Evolutionary conservation across 768 basidiomycete genomes (phyloP).

Genomic region (Erythrobasidium yunnanense): DNA sequence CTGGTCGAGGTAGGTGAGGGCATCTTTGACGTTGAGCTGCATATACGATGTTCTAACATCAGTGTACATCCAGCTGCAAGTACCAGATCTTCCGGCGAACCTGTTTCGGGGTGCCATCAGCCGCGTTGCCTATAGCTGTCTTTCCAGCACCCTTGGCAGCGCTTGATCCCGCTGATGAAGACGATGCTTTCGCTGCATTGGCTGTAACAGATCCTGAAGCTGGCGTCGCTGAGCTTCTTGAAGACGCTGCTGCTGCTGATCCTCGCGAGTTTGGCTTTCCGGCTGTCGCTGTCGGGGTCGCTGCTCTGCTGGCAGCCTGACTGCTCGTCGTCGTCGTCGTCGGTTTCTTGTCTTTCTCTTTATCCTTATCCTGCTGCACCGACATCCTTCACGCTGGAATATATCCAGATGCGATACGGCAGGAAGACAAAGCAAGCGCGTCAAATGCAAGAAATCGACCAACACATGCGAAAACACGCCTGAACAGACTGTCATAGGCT

Average conservation of each 20-base stretch:
- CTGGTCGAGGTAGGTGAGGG: slow-evolving; percentile 40
- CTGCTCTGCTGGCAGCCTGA: no score
- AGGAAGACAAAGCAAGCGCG: not conserved
- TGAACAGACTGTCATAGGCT: no score
- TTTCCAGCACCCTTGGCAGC: not conserved
- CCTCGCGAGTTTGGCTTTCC: not conserved
- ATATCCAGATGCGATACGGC: not conserved
- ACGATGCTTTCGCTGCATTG: not conserved
- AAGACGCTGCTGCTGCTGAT: not conserved
- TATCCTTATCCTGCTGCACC: no score
- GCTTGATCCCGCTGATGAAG: not conserved
- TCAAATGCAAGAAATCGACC: no score
- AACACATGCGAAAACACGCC: no score
- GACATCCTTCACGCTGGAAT: not conserved
- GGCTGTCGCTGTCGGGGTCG: slow-evolving; percentile 2
- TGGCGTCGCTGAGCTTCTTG: not conserved
- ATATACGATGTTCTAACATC: not conserved
- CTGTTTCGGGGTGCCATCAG: no score
- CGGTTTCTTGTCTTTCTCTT: no score
- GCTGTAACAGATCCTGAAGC: not conserved
- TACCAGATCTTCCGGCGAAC: no score
- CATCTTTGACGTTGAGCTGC: slow-evolving; percentile 37
- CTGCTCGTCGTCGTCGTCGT: no score
- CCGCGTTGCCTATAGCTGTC: not conserved
- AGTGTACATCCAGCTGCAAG: not conserved